Base-by-base conservation (phyloP, 352 stramenopile species). In the Phytophthora boehmeriae region DNA sequence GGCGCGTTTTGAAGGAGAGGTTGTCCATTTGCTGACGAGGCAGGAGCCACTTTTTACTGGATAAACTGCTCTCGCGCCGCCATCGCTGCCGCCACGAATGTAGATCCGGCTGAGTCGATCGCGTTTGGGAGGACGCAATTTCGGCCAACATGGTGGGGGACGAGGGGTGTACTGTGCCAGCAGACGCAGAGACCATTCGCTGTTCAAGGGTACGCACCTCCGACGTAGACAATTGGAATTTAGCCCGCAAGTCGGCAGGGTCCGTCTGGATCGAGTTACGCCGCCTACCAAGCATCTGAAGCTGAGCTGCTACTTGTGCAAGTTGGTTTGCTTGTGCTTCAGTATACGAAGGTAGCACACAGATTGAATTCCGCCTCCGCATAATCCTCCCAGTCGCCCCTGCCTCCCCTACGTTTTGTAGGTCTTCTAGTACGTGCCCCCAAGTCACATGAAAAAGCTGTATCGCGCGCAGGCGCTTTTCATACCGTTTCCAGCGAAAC, bases 391-490 rank as follows among this genome's bases (percentile, higher is more conserved):
- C 27, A 17, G 13, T 19, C 22, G 35, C 5, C 8, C 44, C 42
- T 4, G 53, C 20, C 5, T 51, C 41, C 20, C 35, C 17, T 16
- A 58, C 44, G 10, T 27, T 36, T 9, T 35, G 25, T 5, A 80
- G 20, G 19, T 69, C 58, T 9, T 66, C n/a, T 35, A 65, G 59
- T 5, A 82, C 63, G 9, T 56, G 17, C 0, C 60, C 47, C 47
- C 63, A 76, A 8, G 51, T 56, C 8, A 59, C 61, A 28, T 72
- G 39, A 27, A 78, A 80, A 27, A 71, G 58, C 48, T 72, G 63
- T n/a, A 82, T 65, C 14, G 69, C 75, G 6, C 71, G 70, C 44
- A 84, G 53, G 8, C 75, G 70, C 34, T 80, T 84, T 42, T 74
- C 63, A 36, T 84, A 73, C 1, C 53, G 58, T 30, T 75, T 72